Base-by-base conservation (phyloP, 495 filamentous ascomycete genomes). In the Cladorrhinum samala region DNA sequence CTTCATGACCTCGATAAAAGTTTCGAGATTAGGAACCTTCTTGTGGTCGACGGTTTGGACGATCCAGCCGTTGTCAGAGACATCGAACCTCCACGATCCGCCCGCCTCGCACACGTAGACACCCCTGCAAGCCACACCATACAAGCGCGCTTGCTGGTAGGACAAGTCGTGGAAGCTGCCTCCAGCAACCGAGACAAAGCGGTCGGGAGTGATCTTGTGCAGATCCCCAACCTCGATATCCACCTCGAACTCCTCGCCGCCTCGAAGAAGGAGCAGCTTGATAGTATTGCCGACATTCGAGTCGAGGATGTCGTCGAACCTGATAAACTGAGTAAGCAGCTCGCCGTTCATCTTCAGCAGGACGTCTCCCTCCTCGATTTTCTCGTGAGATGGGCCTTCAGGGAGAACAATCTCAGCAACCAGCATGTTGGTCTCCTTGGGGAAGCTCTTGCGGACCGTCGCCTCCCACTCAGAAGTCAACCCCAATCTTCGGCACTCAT, bases 71-170 rank as follows among this genome's bases (percentile, higher is more conserved):
- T 86, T 88, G 50, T 95, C 82, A 14, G 87, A 85, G 59, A 84
- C 88, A 59, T 99, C 93, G 47, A 97, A 88, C 46, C 89, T 83
- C 74, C 96, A 99, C 4, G 92, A 95, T 9, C 93, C 94, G 8
- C 90, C 87, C 2, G 94, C 88, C 67, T 99, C 93, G 63, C 91
- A 96, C 42, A 96, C 86, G 66, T 87, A 99, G 16, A 99, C 93
- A 30, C 93, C 89, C 61, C 89, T 87, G 54, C 86, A 85, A 3
- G 93, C 81, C 39, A 98, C 90, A 27, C 91, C 93, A 65, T 96
- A 97, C 2, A 96, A 76, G 3, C 93, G 86, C 13, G 94, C 87
- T 66, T 95, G 87, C 65, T 97, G 94, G 70, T 99, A 99, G 0
- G 93, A 99, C 14, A 97, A 77, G 65, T 94, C 78, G 67, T 99